Evolutionary conservation across 805 yeast species (phyloP).

Genomic region (Blastobotrys robertii): DNA sequence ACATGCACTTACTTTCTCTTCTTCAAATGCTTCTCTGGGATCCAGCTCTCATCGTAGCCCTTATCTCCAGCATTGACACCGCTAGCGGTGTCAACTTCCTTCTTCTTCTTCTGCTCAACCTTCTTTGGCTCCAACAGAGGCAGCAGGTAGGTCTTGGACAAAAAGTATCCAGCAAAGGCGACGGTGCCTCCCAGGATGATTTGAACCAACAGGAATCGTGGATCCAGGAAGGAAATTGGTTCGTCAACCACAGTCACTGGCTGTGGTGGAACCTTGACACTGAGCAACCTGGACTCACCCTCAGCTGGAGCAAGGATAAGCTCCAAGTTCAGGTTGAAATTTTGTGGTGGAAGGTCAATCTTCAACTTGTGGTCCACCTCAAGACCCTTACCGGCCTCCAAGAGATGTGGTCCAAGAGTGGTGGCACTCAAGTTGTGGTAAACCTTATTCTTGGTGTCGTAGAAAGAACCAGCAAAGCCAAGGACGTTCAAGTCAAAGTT

Average conservation of each 20-base stretch:
- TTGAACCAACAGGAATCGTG: constrained; percentile 58
- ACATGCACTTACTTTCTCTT: not conserved
- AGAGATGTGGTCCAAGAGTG: constrained; percentile 44
- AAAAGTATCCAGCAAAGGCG: constrained; percentile 39
- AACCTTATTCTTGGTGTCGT: constrained; percentile 10
- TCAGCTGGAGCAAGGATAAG: constrained; percentile 10
- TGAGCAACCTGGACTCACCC: constrained; percentile 13
- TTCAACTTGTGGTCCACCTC: constrained; percentile 50
- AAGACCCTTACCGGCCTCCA: constrained; percentile 34
- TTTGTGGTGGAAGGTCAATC: constrained; percentile 46
- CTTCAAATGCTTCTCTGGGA: constrained; percentile 35
- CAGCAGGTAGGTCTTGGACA: constrained; percentile 7
- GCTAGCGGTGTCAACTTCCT: constrained; percentile 1
- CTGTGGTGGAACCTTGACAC: constrained; percentile 15
- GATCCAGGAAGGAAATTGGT: constrained; percentile 61
- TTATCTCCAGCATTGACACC: constrained; percentile 21
- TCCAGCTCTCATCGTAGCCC: constrained; percentile 33
- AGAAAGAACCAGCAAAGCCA: constrained; percentile 18
- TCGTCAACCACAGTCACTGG: constrained; percentile 43
- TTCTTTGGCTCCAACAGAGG: constrained; percentile 12
- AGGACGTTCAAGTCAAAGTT: constrained; percentile 15
- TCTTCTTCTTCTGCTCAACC: constrained; percentile 9
- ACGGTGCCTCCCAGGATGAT: constrained; percentile 40
- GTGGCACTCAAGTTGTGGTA: constrained; percentile 50
- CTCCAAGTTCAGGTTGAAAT: constrained; percentile 36